These are phyloP conservation scores for Wickerhamiella allomyrinae DNA, from an alignment of 805 yeast genomes.

Conservation along the genomic window DNA sequence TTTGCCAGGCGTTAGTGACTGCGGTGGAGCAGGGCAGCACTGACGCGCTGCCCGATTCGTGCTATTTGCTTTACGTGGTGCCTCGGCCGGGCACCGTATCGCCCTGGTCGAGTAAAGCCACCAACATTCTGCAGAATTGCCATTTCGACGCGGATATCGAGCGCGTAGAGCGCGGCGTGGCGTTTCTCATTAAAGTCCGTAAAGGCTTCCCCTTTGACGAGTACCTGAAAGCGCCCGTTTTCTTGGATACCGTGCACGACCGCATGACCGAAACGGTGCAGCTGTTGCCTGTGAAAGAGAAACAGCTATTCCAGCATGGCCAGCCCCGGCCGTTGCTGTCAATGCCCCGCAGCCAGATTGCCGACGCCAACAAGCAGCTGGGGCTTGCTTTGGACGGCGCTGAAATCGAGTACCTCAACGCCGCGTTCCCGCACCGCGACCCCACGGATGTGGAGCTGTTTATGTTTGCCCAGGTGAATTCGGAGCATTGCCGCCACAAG, in stretches of 20 bases:
- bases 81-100: conserved; percentile 96
- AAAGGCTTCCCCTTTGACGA: conserved; percentile 55
- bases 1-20: conserved; percentile 30
- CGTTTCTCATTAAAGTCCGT: conserved; percentile 55
- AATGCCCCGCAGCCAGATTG: conserved; percentile 41
- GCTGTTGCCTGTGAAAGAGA: conserved; percentile 46
- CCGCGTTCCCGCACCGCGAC: conserved; percentile 75
- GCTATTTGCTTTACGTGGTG: conserved; percentile 55
- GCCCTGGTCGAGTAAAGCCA: conserved; percentile 98
- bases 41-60: conserved; percentile 20
- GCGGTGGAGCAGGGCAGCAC: conserved; percentile 20
- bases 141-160: conserved; percentile 59
- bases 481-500: conserved; percentile 98
- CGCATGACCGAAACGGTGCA: conserved; percentile 74
- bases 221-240: conserved; percentile 37
- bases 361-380: conserved; percentile 62
- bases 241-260: conserved; percentile 66
- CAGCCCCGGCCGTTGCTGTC: conserved; percentile 67
- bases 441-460: conserved; percentile 97
- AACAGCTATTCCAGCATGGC: conserved; percentile 55
- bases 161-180: conserved; percentile 83
- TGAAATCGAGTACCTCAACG: conserved; percentile 75
- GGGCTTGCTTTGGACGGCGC: conserved; percentile 93
- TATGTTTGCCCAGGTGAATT: conserved; percentile 98
- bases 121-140: conserved; percentile 81